A percentile compares a stretch with the other conserved stretches of the same genome.
These are phyloP conservation scores for Teratosphaeria pseudoeucalypti DNA, from an alignment of 2,329 filamentous ascomycete species.

Conservation along the genomic window DNA sequence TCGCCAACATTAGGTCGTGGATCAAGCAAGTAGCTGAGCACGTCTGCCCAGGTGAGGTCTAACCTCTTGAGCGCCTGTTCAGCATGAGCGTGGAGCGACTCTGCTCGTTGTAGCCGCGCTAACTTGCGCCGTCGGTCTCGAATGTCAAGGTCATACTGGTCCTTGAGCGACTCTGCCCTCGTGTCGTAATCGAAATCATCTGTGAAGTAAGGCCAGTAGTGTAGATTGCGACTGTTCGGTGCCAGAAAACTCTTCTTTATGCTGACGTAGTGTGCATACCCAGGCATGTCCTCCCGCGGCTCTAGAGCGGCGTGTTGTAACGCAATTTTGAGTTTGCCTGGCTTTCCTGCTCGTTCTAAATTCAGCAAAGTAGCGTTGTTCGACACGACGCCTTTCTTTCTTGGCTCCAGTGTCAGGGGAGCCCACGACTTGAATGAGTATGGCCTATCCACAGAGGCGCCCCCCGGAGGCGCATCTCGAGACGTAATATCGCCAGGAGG, in stretches of 20 bases:
- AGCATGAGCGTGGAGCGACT: slow-evolving; percentile 26
- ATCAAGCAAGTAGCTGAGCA: slow-evolving; percentile 32
- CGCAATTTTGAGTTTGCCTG: not conserved
- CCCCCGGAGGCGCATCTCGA: not conserved
- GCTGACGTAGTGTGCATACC: slow-evolving; percentile 33
- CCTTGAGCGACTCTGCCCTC: slow-evolving; percentile 17
- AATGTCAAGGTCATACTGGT: slow-evolving; percentile 21
- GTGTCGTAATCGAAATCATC: slow-evolving; percentile 26
- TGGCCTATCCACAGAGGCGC: not conserved
- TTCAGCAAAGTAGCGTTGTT: not conserved
- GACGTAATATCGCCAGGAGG: not conserved
- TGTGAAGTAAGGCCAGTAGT: slow-evolving; percentile 31
- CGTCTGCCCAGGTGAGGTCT: slow-evolving; percentile 25
- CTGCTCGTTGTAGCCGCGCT: slow-evolving; percentile 26
- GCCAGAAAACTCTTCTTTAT: slow-evolving; percentile 32
- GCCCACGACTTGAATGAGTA: not conserved
- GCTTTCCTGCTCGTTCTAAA: not conserved
- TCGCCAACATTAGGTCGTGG: slow-evolving; percentile 12
- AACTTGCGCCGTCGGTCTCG: slow-evolving; percentile 22
- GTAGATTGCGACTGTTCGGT: slow-evolving; percentile 30
- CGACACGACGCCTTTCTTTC: not conserved
- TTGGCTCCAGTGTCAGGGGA: not conserved
- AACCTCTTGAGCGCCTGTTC: slow-evolving; percentile 27
- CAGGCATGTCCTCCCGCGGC: slow-evolving; percentile 21
- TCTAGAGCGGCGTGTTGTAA: slow-evolving; percentile 5